These are phyloP conservation scores for Danielia reshetovae DNA, from an alignment of 805 yeast genomes.

Conservation along the genomic window DNA sequence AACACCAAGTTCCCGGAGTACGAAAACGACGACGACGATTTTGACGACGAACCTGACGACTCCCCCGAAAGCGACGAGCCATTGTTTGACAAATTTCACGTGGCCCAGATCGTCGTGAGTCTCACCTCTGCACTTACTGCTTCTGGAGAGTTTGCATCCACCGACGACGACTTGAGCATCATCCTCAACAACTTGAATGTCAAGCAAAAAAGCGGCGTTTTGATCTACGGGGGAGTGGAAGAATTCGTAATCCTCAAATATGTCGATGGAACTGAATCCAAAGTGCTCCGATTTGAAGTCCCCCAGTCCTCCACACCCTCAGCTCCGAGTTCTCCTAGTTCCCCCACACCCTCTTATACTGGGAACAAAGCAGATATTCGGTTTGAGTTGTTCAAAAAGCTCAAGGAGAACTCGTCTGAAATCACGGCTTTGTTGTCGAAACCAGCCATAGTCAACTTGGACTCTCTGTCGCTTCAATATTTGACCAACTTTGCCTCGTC, in stretches of 20 bases:
- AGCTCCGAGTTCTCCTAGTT: background rate
- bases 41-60: slow-evolving; percentile 8
- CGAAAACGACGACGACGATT: slow-evolving; percentile 5
- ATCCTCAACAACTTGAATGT: slow-evolving; percentile 29
- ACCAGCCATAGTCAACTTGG: slow-evolving; percentile 24
- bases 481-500: slow-evolving; percentile 25
- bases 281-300: slow-evolving; percentile 1
- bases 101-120: slow-evolving; percentile 37
- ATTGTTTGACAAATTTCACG: slow-evolving; percentile 35
- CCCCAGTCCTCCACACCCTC: background rate
- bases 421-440: slow-evolving; percentile 45
- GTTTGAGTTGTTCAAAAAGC: slow-evolving; percentile 42
- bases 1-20: slow-evolving; percentile 24
- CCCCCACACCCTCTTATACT: background rate
- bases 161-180: slow-evolving; percentile 23
- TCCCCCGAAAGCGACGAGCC: slow-evolving; percentile 14
- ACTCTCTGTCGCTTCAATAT: slow-evolving; percentile 19
- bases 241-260: slow-evolving; percentile 23
- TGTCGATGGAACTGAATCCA: slow-evolving; percentile 10
- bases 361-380: slow-evolving; percentile 44
- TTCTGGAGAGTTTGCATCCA: slow-evolving; percentile 40
- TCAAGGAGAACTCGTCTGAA: slow-evolving; percentile 19
- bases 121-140: slow-evolving; percentile 43
- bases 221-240: slow-evolving; percentile 48
- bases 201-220: slow-evolving; percentile 38